These are phyloP conservation scores for Sporothrix curviconia DNA, from an alignment of 2,329 filamentous ascomycete species.

Conservation along the genomic window DNA sequence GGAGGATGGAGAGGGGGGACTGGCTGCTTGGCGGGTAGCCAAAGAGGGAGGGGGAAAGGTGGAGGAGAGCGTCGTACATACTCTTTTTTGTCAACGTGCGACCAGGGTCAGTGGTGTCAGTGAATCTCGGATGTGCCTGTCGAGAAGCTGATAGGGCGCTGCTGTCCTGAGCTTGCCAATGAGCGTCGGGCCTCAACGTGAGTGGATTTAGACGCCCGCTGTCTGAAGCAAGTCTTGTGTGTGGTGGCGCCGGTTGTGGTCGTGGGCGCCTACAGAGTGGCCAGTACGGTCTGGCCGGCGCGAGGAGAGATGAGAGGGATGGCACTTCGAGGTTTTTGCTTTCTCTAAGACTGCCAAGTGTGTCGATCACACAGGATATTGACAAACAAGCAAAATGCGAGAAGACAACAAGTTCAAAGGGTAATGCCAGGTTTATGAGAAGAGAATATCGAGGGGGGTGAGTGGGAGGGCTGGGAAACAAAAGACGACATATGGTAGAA, in stretches of 20 bases:
- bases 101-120: slow-evolving; percentile 32
- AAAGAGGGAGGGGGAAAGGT: slow-evolving; percentile 31
- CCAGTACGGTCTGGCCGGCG: slow-evolving; percentile 13
- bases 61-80: slow-evolving; percentile 26
- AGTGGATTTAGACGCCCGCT: slow-evolving; percentile 42
- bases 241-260: slow-evolving; percentile 28
- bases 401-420: too few relatives aligned
- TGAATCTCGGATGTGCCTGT: slow-evolving; percentile 17
- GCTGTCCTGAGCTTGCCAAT: slow-evolving; percentile 28
- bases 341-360: not conserved
- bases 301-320: slow-evolving; percentile 17
- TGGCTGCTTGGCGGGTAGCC: slow-evolving; percentile 30
- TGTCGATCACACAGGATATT: not conserved
- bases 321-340: not conserved
- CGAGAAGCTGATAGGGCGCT: slow-evolving; percentile 37
- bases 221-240: slow-evolving; percentile 20
- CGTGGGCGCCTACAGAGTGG: slow-evolving; percentile 17
- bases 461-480: not conserved
- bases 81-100: slow-evolving; percentile 16
- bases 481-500: not conserved
- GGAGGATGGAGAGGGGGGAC: slow-evolving; percentile 22
- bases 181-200: slow-evolving; percentile 32
- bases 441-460: too few relatives aligned
- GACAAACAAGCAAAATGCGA: not conserved
- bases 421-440: not conserved